phyloP scores from a whole-genome alignment of 352 stramenopile genomes.

The Pythium insidiosum region DNA sequence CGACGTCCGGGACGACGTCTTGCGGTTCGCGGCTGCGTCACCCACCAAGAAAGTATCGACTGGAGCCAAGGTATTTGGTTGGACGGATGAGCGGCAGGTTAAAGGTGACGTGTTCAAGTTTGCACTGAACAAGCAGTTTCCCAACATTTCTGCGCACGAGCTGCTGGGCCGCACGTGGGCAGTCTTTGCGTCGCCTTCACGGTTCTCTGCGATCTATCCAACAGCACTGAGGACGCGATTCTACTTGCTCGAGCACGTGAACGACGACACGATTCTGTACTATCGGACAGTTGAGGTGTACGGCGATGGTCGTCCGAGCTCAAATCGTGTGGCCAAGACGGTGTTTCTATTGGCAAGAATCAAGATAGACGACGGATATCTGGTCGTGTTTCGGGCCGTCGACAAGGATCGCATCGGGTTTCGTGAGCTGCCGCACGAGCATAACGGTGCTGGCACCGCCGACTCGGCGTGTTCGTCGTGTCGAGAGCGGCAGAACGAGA shows the following conservation, averaged over 20 bases:
- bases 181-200: constrained; percentile 39
- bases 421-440: too few species aligned
- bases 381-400: constrained; percentile 55
- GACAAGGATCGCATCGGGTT: constrained; percentile 44
- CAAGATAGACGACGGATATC: constrained; percentile 40
- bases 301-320: too few species aligned
- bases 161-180: constrained; percentile 43
- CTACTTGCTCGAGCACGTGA: constrained; percentile 37
- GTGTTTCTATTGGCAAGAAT: constrained; percentile 54
- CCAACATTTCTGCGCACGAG: constrained; percentile 20
- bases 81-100: constrained; percentile 55
- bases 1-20: constrained; percentile 33
- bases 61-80: constrained; percentile 41
- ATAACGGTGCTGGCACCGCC: too few species aligned
- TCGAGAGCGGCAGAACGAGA: constrained; percentile 16
- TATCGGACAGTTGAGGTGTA: constrained; percentile 36
- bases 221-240: constrained; percentile 31
- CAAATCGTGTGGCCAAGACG: constrained; percentile 32
- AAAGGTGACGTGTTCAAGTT: constrained; percentile 39
- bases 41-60: constrained; percentile 40
- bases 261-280: constrained; percentile 48
- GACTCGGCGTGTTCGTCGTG: too few species aligned
- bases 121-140: constrained; percentile 50
- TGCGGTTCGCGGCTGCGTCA: constrained; percentile 34
- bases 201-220: constrained; percentile 43